Conservation (phyloP, 2,329 filamentous ascomycete genomes). For the Nigrospora sphaerica region DNA sequence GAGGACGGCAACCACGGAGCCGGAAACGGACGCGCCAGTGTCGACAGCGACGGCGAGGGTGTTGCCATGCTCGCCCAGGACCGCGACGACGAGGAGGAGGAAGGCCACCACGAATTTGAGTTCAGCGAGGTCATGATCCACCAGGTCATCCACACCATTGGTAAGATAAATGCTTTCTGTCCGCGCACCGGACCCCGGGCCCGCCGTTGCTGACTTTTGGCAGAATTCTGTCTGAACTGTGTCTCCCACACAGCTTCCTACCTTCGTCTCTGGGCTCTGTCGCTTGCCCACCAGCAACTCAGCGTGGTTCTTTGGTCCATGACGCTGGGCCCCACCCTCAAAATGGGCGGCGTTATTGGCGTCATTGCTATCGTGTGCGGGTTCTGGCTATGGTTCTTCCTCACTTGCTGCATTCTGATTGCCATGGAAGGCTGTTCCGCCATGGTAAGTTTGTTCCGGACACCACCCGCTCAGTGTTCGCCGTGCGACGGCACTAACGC, state of each 20-base stretch:
- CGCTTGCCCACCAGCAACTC: constrained; percentile 94
- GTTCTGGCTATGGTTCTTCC: constrained; percentile 85
- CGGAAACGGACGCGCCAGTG: constrained; percentile 57
- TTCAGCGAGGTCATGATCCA: constrained; percentile 98
- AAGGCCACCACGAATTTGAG: constrained; percentile 93
- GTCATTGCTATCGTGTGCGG: constrained; percentile 74
- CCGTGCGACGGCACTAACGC: background rate
- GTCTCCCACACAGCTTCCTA: constrained; percentile 98
- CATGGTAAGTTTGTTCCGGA: constrained; percentile 39
- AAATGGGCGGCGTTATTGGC: constrained; percentile 57
- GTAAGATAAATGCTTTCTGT: constrained; percentile 40
- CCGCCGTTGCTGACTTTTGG: background rate
- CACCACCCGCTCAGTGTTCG: background rate
- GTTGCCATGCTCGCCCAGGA: constrained; percentile 34
- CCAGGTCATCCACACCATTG: constrained; percentile 97
- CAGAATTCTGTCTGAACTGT: constrained; percentile 98
- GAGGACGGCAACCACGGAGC: constrained; percentile 64
- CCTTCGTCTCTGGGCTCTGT: constrained; percentile 95
- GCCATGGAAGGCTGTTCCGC: constrained; percentile 79
- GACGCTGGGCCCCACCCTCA: constrained; percentile 77
- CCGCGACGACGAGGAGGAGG: constrained; percentile 58
- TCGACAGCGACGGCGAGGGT: constrained; percentile 62
- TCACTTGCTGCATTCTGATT: constrained; percentile 69
- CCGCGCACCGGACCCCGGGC: too few species aligned
- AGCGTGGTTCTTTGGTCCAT: constrained; percentile 94